Evolutionary conservation across 495 filamentous ascomycete genomes (phyloP), one percentile per base, ranked within the genome.

Genomic region (Aspergillus mulundensis): DNA sequence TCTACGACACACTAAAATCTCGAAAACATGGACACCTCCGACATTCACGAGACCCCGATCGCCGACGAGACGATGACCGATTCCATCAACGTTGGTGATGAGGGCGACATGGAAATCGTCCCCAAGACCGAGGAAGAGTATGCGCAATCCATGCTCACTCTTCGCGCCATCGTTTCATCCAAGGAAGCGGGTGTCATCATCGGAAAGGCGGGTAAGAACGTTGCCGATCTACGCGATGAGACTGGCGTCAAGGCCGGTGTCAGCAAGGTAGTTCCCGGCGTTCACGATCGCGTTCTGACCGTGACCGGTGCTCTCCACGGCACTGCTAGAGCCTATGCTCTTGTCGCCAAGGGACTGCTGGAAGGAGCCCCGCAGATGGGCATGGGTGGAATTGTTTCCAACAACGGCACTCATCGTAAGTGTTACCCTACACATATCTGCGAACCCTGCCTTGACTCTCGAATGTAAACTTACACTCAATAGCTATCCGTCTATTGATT

Each of bases 121-220:
- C 87, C 87, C 52, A 88, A 87, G 79, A 95, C 93, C 34, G 95
- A 98, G 58, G 92, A 97, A 62, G 94, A 98, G 68, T 98, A 97
- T 69, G 91, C 90, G 15, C 83, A 90, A 70, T 81, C 91, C 16
- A 87, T 90, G 70, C 78, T 98, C 63, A 98, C 94, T 52, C 83
- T 98, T 41, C 89, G 94, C 64, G 95, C 94, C 53, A 97, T 98
- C 66, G 95, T 98, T 63, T 95, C 93, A 15, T 95, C 95, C 63
- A 97, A 97, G 75, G 94, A 97, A 73, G 94, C 94, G 51, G 94
- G 94, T 61, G 89, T 97, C 54, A 97, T 98, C 70, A 98, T 98
- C 66, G 94, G 94, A 65, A 98, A 97, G 75, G 91, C 87, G 39
- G 94, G 94, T 56, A 96, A 98, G 80, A 97, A 98, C 66, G 94